These are phyloP conservation scores for Bipolaris bicolor DNA, from an alignment of 2,329 filamentous ascomycete genomes.

Conservation along the genomic window DNA sequence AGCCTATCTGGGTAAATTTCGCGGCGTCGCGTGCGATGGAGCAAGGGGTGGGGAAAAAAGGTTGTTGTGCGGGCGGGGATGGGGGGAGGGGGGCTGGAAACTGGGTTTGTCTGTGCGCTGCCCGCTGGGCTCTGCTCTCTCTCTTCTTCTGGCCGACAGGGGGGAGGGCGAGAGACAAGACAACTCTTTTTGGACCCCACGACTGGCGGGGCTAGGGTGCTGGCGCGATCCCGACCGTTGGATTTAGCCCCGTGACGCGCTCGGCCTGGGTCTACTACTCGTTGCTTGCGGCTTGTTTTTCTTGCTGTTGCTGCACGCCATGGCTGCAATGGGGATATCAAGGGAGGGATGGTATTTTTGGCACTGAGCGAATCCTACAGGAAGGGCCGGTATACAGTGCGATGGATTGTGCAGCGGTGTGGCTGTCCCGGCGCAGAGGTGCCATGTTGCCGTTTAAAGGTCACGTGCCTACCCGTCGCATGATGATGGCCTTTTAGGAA, in stretches of 20 bases:
- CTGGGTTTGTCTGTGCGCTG: not conserved
- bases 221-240: constrained; percentile 10
- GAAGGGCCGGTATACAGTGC: not conserved
- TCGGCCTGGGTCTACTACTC: no score
- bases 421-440: constrained; percentile 1
- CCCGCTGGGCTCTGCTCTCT: no score
- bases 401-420: not conserved
- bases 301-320: not conserved
- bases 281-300: not conserved
- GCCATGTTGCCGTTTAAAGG: not conserved
- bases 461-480: not conserved
- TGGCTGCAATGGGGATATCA: not conserved
- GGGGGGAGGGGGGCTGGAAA: not conserved
- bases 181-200: constrained; percentile 8
- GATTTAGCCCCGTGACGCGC: not conserved
- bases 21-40: constrained; percentile 8
- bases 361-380: not conserved
- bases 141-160: not conserved
- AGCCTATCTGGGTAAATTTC: constrained; percentile 9
- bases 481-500: not conserved
- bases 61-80: not conserved
- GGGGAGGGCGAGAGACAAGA: not conserved
- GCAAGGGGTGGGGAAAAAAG: not conserved
- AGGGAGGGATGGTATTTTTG: not conserved
- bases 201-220: not conserved